Base-by-base conservation (phyloP, 2,329 filamentous ascomycete genomes). In the Penicillium brevicompactum region DNA sequence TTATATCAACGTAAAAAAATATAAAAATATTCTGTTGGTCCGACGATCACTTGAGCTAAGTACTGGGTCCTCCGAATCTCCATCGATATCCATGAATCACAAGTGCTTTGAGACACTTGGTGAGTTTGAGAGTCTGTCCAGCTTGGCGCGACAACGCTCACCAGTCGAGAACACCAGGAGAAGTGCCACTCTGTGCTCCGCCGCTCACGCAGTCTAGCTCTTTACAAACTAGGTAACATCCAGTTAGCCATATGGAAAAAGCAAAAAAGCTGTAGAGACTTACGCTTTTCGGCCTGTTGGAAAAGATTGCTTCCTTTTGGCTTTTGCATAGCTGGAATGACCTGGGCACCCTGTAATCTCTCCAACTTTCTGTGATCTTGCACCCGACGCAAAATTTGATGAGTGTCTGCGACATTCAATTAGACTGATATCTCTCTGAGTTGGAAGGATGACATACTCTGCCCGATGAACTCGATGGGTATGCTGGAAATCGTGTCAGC, bases 221-320 rank as follows among this genome's bases (percentile, higher is more conserved):
- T 30, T 61, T 62, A 21, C 63, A 65, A 13, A 65, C 63, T 65
- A 16, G 2, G n/a, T 1, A 18, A 18, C 1, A 18, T 14, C 3
- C 2, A n/a, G 5, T 63, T 24, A 64, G 45, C 43, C 42, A 41
- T 2, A 13, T 7, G 1, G 10, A n/a, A 2, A 21, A 27, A 18
- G 1, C 2, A 4, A 6, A 4, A 1, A 3, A 4, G 5, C 1
- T 5, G 11, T 6, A 2, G 11, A 2, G 16, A 59, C 62, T 58
- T 10, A 71, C 69, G 27, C 34, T 69, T 61, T 10, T 71, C 68
- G 8, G 68, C 69, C 21, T 66, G 62, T 18, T 67, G 61, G 43
- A 68, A 71, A 10, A 57, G 59, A 5, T 55, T 49, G 27, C 67
- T 70, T 7, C 54, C 56, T 16, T 64, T 57, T 1, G 66, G 63